Base-by-base conservation (phyloP, 352 stramenopile species). In the Achlya hypogyna region DNA sequence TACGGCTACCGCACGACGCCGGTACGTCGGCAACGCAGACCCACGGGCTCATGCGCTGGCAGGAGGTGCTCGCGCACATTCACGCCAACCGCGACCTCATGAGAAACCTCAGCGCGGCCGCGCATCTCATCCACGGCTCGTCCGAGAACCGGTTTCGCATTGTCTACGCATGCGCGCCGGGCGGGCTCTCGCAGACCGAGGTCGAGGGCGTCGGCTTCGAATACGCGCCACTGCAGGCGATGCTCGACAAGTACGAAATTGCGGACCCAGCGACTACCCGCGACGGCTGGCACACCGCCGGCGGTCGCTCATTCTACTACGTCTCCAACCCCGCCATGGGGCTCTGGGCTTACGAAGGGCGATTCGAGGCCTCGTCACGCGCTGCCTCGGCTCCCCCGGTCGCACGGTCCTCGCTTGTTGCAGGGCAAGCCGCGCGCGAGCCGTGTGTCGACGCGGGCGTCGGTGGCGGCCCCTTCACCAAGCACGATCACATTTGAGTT, bases 101-200 rank as follows among this genome's bases (percentile, higher is more conserved):
- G 81, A 91, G 94, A 62, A 98, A 98, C 75, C 73, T 98, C 35
- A 97, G 90, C 53, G 93, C 93, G 4, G 93, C 89, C 3, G 95
- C 95, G 20, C 96, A 99, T 74, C 77, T 99, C 47, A 98, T 99
- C 65, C 96, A 99, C 74, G 96, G 96, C 1, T 98, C 88, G 35
- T 97, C 93, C 0, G 96, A 99, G 75, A 93, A 88, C n/a, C 87
- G 96, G n/a, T 99, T 99, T 75, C 83, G 75, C 28, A 90, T 99
- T 69, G 98, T 88, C 5, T 99, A 99, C 72, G 91, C 84, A 22
- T 95, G 86, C 71, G 53, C 63, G 4, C 89, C 92, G 5, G 93
- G 89, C 22, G 81, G 95, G 60, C 76, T 99, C n/a, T 91, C 87
- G 0, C 78, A 84, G 53, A 86, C 97, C 29, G 95, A 98, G 60